Base-by-base conservation (phyloP, 352 stramenopile species). In the Poterioochromonas sp. region DNA sequence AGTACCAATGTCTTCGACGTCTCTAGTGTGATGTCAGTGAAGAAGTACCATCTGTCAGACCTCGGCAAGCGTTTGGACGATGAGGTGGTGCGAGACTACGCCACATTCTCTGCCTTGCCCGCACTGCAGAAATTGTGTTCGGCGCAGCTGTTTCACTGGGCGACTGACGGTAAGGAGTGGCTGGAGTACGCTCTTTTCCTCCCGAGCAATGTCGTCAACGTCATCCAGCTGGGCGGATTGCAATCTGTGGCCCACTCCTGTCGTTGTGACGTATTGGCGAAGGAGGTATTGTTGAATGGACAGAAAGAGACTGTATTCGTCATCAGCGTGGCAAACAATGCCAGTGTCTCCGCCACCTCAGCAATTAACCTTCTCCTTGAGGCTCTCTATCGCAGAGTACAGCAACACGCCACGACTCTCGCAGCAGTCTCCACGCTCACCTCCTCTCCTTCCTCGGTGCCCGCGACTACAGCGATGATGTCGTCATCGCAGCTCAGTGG, bases 101-200 rank as follows among this genome's bases (percentile, higher is more conserved):
- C 69, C 2, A 2, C 44, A 29, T 76, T 63, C 39, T 29, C 69
- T 3, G 11, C 29, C 18, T 20, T 35, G 62, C 18, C 11, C 62
- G 62, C 62, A n/a, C 62, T 70, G 37, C 62, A 44, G 62, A 15
- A 70, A 35, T n/a, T 35, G 62, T 44, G 62, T 35, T 15, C 18
- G 11, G 29, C 62, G 62, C 62, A 70, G 47, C 47, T 76, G 69
- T 76, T 35, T 29, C 69, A 29, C 8, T 76, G 69, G 69, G 18
- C 69, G 20, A n/a, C 8, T 29, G 69, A 41, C 12, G 18, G 12
- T 26, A 37, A 8, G 44, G 69, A 76, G 12, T 76, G 69, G 69
- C 2, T 43, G 11, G 34, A 71, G 32, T 71, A 32, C 32, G 62
- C 29, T 20, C 11, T 62, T 8, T 2, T 8, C 8, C 5, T 62